Percentiles rank a stretch among this genome's conserved stretches.
Evolutionary conservation across 345 rosid genomes (phyloP).

Genomic region (Lenwebbia sp.): DNA sequence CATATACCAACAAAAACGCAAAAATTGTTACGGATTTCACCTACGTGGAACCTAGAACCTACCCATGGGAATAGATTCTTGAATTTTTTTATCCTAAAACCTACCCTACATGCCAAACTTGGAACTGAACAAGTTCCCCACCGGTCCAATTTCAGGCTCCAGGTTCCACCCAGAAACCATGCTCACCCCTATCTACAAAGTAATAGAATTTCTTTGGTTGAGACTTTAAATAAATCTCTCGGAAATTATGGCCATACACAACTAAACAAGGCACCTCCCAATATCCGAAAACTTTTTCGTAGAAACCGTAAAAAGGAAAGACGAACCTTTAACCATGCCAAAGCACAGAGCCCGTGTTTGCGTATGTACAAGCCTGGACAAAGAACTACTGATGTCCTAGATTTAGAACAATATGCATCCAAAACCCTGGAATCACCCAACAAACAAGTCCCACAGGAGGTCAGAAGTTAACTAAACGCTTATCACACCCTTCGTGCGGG

Average conservation of each 20-base stretch:
- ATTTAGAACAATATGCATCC: neutral
- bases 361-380: neutral
- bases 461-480: neutral
- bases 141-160: too few relatives aligned
- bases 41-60: too few relatives aligned
- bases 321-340: neutral
- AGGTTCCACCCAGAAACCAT: too few relatives aligned
- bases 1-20: too few relatives aligned
- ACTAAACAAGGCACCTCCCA: too few relatives aligned
- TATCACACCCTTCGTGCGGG: neutral
- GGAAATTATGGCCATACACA: neutral
- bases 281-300: too few relatives aligned
- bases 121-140: too few relatives aligned
- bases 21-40: too few relatives aligned
- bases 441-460: neutral
- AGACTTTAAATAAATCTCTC: neutral
- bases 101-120: too few relatives aligned
- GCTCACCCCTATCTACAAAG: neutral
- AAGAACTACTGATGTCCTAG: neutral
- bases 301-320: too few relatives aligned
- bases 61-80: too few relatives aligned
- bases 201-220: neutral
- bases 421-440: neutral
- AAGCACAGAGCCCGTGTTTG: neutral
- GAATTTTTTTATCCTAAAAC: too few relatives aligned